Evolutionary conservation across 1,284 basidiomycete genomes (phyloP), one percentile per base, ranked within the genome.

Genomic region (Heterobasidion irregulare): DNA sequence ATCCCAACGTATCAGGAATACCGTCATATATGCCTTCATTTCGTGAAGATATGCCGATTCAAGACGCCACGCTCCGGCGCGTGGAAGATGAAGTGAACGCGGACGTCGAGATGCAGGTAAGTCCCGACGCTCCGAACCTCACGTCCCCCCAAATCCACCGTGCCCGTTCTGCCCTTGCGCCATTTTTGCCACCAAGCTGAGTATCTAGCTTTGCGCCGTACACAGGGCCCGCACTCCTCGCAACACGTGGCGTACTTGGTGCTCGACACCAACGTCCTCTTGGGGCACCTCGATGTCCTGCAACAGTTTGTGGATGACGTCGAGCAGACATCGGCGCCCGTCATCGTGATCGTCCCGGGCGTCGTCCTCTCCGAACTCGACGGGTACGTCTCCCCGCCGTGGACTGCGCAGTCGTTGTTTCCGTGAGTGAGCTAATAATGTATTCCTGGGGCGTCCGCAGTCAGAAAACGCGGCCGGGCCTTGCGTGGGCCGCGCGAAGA

Each of bases 331-430:
- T 60, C 58, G 2, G 60, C 82, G 26, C 76, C 80, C 26, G 68
- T 87, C 48, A 64, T 79, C 54, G 69, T 89, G 33, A 70, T 91
- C 57, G 75, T 91, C 53, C 89, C 88, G 1, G 83, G 81, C 15
- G 78, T 77, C 8, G 88, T 91, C 15, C 74, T 90, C 54, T 75
- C 80, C 53, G 88, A 91, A 66, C 75, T 91, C 41, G 89, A 91
- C 63, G 73, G 74, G 87, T 87, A 63, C 57, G 79, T 70, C 45
- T 36, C 18, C 16, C 52, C 18, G 36, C 51, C 13, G 59, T 54
- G 32, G 13, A 13, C 33, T 50, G 32, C 16, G 18, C 47, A 49
- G 53, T 34, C 45, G 10, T 12, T 53, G 41, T 13, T 43, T 53
- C 35, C 36, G 56, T 43, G 35, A 18, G 56, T 53, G 12, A 16